phyloP scores from a whole-genome alignment of 163 green algal genomes.

The Coccomyxa subellipsoidea region DNA sequence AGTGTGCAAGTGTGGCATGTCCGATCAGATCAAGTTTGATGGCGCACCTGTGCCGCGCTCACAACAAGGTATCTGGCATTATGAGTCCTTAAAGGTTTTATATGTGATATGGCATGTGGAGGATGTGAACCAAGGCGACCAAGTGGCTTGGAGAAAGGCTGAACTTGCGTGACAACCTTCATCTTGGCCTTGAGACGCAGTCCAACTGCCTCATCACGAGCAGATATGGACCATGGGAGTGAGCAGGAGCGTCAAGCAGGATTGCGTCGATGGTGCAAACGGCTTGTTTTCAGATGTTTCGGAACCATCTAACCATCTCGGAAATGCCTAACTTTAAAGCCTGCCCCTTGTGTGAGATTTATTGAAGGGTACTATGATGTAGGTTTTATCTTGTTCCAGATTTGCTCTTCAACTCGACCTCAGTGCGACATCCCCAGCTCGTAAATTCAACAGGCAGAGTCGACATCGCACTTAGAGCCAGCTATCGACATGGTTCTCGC shows the following conservation, averaged over 20 bases:
- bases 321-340: neutral
- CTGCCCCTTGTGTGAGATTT: neutral
- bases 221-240: too few species aligned
- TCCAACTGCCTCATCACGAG: too few species aligned
- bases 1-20: too few species aligned
- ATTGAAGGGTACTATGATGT: neutral
- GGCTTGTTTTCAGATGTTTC: too few species aligned
- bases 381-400: neutral
- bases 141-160: neutral
- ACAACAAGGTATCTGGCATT: too few species aligned
- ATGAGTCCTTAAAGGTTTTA: neutral
- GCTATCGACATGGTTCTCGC: slow-evolving; percentile 7
- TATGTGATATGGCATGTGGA: neutral
- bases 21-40: too few species aligned
- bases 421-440: neutral
- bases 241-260: too few species aligned
- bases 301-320: too few species aligned
- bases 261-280: too few species aligned
- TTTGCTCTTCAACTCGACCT: neutral
- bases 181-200: neutral
- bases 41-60: too few species aligned
- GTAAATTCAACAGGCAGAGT: slow-evolving; percentile 2
- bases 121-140: neutral
- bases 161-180: neutral
- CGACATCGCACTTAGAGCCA: slow-evolving; percentile 5